Evolutionary conservation across 2,329 filamentous ascomycete species (phyloP).

Genomic region (Trichoderma sp.): DNA sequence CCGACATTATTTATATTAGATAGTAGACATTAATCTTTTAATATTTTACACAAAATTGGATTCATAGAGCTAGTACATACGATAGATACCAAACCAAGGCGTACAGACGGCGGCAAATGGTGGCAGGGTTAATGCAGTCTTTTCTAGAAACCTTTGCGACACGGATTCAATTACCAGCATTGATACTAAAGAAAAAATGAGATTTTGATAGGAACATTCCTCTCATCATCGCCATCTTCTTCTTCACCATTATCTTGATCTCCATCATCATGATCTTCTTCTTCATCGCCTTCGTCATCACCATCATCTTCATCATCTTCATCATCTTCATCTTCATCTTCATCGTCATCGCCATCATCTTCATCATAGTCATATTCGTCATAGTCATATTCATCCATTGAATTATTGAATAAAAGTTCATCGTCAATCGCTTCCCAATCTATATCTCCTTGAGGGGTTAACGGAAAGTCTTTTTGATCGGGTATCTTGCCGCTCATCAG

Average conservation of each 20-base stretch:
- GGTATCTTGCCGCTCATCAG: background rate
- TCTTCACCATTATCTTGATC: too few relatives aligned
- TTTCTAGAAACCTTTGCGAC: background rate
- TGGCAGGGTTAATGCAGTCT: background rate
- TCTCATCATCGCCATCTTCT: background rate
- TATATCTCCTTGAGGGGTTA: background rate
- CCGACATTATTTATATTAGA: background rate
- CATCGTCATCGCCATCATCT: too few relatives aligned
- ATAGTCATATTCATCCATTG: too few relatives aligned
- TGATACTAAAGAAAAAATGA: background rate
- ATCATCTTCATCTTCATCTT: too few relatives aligned
- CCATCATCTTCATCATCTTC: background rate
- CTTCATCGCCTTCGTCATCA: background rate
- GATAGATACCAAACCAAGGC: background rate
- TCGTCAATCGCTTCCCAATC: background rate
- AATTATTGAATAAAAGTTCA: background rate
- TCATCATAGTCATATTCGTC: too few relatives aligned
- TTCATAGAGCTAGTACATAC: background rate
- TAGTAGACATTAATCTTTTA: background rate
- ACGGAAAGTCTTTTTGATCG: too few relatives aligned
- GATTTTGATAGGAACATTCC: background rate
- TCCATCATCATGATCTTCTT: too few relatives aligned
- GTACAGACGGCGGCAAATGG: background rate
- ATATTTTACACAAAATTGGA: background rate
- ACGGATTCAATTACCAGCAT: background rate